phyloP scores from a whole-genome alignment of 768 basidiomycete species.

The Hygrophorus pudorinus region DNA sequence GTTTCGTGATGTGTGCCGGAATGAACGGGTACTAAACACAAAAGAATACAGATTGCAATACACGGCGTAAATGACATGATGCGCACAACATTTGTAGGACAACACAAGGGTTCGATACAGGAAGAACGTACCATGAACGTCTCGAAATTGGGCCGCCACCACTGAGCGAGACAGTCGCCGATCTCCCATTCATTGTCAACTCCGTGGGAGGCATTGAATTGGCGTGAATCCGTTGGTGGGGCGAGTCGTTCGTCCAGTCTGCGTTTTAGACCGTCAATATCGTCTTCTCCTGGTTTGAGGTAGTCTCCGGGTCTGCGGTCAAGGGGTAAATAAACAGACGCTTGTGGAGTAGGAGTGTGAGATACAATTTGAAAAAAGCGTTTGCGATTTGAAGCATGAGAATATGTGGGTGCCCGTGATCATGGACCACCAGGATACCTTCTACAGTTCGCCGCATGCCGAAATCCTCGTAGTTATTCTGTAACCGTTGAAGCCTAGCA shows the following conservation, averaged over 20 bases:
- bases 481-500: constrained; percentile 85
- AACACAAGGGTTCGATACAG: background rate
- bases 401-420: constrained; percentile 96
- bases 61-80: background rate
- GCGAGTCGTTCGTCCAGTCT: constrained; percentile 86
- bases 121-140: constrained; percentile 87
- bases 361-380: constrained; percentile 96
- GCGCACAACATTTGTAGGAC: background rate
- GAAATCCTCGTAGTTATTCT: constrained; percentile 94
- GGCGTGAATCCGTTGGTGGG: constrained; percentile 54
- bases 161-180: constrained; percentile 92
- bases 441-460: constrained; percentile 96
- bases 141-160: constrained; percentile 99
- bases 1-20: constrained; percentile 93
- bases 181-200: constrained; percentile 93
- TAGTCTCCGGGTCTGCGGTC: constrained; percentile 86
- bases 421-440: constrained; percentile 82
- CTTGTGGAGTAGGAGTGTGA: constrained; percentile 7
- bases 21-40: constrained; percentile 75
- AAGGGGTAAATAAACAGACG: background rate
- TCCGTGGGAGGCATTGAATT: constrained; percentile 68
- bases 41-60: background rate
- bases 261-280: constrained; percentile 81
- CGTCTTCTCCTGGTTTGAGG: constrained; percentile 92
- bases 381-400: constrained; percentile 98